These are phyloP conservation scores for Penicillium hesseltinei DNA, from an alignment of 2,329 filamentous ascomycete genomes.

Conservation along the genomic window DNA sequence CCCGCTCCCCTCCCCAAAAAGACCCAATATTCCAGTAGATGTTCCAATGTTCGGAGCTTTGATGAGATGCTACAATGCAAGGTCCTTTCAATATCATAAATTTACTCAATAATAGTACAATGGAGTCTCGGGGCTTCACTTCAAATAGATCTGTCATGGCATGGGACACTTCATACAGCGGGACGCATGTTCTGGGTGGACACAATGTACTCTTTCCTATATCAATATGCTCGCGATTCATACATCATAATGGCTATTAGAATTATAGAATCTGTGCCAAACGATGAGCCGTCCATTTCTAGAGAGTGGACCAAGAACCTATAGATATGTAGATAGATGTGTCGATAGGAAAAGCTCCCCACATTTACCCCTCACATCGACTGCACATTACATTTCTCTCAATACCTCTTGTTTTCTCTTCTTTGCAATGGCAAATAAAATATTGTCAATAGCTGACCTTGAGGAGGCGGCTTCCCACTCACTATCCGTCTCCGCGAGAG, in stretches of 20 bases:
- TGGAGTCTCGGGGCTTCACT: neutral
- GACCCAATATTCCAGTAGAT: neutral
- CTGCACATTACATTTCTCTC: neutral
- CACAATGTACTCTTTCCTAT: constrained; percentile 13
- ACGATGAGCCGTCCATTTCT: neutral
- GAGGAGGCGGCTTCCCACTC: constrained; percentile 14
- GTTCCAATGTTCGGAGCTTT: no score
- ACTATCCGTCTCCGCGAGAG: constrained; percentile 13
- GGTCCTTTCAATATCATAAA: neutral
- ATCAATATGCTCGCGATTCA: constrained; percentile 11
- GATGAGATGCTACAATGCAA: no score
- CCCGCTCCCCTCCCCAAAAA: no score
- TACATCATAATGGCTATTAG: constrained; percentile 1
- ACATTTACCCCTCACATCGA: constrained; percentile 3
- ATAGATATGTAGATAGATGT: no score
- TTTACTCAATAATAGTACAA: neutral
- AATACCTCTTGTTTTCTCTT: neutral
- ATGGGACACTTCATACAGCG: constrained; percentile 18
- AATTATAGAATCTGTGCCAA: neutral
- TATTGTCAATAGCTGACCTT: constrained; percentile 20
- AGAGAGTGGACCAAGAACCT: neutral
- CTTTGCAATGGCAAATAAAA: constrained; percentile 12
- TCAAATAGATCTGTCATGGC: constrained; percentile 15
- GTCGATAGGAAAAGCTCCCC: neutral
- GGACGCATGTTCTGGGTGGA: constrained; percentile 16